A percentile compares a stretch with the other conserved stretches of the same genome.
Evolutionary conservation across 768 basidiomycete species (phyloP).

Genomic region (Pleurotus platypus): DNA sequence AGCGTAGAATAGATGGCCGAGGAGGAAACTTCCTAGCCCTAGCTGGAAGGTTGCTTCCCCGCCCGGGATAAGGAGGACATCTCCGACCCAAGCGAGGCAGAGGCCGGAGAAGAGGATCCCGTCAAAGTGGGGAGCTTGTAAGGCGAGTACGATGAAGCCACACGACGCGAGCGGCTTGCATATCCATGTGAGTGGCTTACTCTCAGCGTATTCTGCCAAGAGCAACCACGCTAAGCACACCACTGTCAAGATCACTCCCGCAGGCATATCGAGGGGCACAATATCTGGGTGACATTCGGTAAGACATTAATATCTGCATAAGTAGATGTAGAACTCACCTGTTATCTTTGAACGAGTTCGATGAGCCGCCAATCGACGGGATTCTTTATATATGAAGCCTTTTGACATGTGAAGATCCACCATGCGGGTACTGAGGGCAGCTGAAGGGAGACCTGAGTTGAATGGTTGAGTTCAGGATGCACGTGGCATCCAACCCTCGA

Average conservation of each 20-base stretch:
- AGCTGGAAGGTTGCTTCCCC: neutral
- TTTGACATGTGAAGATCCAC: too few relatives aligned
- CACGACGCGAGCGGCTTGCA: conserved; percentile 7
- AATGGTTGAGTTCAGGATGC: too few relatives aligned
- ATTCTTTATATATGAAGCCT: too few relatives aligned
- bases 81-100: conserved; percentile 3
- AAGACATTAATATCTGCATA: too few relatives aligned
- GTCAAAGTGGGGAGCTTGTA: neutral
- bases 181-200: conserved; percentile 1
- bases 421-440: too few relatives aligned
- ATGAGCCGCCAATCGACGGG: too few relatives aligned
- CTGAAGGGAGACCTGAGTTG: too few relatives aligned
- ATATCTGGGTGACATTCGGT: neutral
- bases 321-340: too few relatives aligned
- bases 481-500: too few relatives aligned
- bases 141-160: neutral
- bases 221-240: conserved; percentile 6
- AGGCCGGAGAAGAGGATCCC: conserved; percentile 1
- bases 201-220: conserved; percentile 5
- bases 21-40: conserved; percentile 3
- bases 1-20: conserved; percentile 5
- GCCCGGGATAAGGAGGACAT: conserved; percentile 6
- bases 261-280: neutral
- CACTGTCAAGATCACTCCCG: neutral
- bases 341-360: too few relatives aligned